Percentiles rank a stretch among this genome's conserved stretches.
These are phyloP conservation scores for Williopsis jadinii DNA, from an alignment of 1,139 yeast genomes.

Conservation along the genomic window DNA sequence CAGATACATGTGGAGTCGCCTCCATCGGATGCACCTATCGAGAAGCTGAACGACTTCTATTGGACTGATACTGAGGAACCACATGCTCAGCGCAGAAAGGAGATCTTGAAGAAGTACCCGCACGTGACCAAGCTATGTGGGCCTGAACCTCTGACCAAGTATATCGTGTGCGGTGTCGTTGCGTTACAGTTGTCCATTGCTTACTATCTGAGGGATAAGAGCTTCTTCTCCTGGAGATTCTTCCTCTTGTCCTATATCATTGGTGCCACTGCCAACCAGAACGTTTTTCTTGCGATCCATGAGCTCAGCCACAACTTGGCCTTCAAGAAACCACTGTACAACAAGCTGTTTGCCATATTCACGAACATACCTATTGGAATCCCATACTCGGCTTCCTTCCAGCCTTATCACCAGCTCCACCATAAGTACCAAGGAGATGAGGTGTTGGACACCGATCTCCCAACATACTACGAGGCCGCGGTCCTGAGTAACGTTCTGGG, in stretches of 20 bases:
- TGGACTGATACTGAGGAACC: constrained; percentile 85
- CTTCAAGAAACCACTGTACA: constrained; percentile 73
- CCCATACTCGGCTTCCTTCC: constrained; percentile 87
- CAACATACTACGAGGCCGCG: constrained; percentile 70
- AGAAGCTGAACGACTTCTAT: constrained; percentile 48
- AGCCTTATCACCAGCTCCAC: constrained; percentile 86
- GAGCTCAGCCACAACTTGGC: constrained; percentile 81
- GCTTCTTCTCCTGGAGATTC: constrained; percentile 49
- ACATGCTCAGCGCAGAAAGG: constrained; percentile 66
- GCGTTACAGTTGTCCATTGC: constrained; percentile 58
- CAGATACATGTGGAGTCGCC: constrained; percentile 21
- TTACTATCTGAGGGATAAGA: constrained; percentile 47
- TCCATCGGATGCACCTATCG: constrained; percentile 21
- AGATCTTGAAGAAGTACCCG: constrained; percentile 69
- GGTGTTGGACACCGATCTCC: constrained; percentile 78
- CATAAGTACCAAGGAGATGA: constrained; percentile 91
- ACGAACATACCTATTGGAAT: constrained; percentile 83
- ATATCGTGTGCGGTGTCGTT: constrained; percentile 60
- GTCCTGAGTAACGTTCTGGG: constrained; percentile 73
- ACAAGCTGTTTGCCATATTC: constrained; percentile 69
- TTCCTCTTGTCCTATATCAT: constrained; percentile 61
- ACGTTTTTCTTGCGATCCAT: constrained; percentile 80
- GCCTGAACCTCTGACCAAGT: constrained; percentile 80
- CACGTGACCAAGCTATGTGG: constrained; percentile 78
- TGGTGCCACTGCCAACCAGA: constrained; percentile 85